These are phyloP conservation scores for Abrus pulchellus DNA, from an alignment of 306 rosid species.

Conservation along the genomic window DNA sequence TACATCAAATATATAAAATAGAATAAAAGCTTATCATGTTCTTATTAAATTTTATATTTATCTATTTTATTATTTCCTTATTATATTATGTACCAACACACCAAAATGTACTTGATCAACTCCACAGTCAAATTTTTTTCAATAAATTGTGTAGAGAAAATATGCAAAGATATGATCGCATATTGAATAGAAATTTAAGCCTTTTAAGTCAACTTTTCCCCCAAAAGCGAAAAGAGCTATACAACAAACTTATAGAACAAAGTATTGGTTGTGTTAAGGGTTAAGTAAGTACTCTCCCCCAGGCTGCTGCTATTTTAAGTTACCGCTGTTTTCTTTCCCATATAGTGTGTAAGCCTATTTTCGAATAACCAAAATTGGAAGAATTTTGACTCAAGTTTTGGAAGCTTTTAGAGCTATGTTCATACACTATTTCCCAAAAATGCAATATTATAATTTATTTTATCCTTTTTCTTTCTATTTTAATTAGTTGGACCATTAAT, in stretches of 20 bases:
- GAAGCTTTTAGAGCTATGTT: too few relatives aligned
- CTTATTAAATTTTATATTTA: too few relatives aligned
- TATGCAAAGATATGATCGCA: conserved; percentile 8
- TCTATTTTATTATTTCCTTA: too few relatives aligned
- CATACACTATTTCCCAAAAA: conserved; percentile 1
- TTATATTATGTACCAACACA: too few relatives aligned
- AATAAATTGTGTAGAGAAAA: conserved; percentile 19
- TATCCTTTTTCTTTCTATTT: neutral
- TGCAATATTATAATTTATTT: neutral
- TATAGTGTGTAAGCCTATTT: neutral
- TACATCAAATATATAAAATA: too few relatives aligned
- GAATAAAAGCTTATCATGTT: too few relatives aligned
- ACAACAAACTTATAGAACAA: conserved; percentile 39
- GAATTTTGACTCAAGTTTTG: too few relatives aligned
- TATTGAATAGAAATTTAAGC: conserved; percentile 38
- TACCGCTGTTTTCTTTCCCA: neutral
- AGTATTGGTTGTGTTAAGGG: conserved; percentile 13
- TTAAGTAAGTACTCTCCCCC: neutral
- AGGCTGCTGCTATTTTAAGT: conserved; percentile 44
- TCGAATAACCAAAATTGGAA: neutral
- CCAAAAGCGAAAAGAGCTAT: conserved; percentile 36
- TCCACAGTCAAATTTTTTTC: conserved; percentile 19
- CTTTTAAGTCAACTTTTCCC: conserved; percentile 30
- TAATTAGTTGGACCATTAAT: neutral
- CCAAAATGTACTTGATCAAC: neutral